Evolutionary conservation across 2,329 filamentous ascomycete genomes (phyloP), one percentile per base, ranked within the genome.

Genomic region (Fusarium sp.): DNA sequence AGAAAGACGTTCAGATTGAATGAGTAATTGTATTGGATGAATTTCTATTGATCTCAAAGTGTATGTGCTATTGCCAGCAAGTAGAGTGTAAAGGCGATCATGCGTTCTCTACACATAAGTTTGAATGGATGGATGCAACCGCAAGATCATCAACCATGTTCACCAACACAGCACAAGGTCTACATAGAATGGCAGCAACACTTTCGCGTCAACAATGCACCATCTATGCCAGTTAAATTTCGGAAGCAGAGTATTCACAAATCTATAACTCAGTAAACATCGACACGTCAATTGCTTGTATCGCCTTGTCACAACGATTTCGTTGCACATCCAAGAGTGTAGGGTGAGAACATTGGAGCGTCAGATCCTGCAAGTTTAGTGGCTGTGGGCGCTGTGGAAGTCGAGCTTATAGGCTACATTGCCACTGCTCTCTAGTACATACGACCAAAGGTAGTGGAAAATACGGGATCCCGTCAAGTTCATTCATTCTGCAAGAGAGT

Each of bases 341-440:
- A 25, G 22, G 22, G 41, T 44, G 13, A 44, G 14, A 11, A 24
- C 4, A 3, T n/a, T 37, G 34, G 3, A 10, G 4, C 4, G 12
- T 16, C 6, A 2, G 2, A 16, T 16, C 4, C 4, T 18, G 4
- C 1, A 7, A 22, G 14, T 16, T 22, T 44, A 18, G 6, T 18
- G 10, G 22, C 4, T 44, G 7, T 12, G 0, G n/a, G 12, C 13
- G 40, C 40, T 42, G 0, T 3, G 5, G 3, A 44, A 7, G 4
- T 11, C 0, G 6, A 7, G 30, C 0, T 1, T 37, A 37, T 51
- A 37, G 2, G 0, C 0, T 6, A 7, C 10, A n/a, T 4, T 0
- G 0, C 4, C 0, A 4, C 4, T 4, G 1, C 2, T 4, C 0
- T 16, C 3, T 13, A 4, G 24, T 0, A 52, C 32, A 41, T 52